Evolutionary conservation across 768 basidiomycete species (phyloP), one percentile per base, ranked within the genome.

Genomic region (Podaxis sp.): DNA sequence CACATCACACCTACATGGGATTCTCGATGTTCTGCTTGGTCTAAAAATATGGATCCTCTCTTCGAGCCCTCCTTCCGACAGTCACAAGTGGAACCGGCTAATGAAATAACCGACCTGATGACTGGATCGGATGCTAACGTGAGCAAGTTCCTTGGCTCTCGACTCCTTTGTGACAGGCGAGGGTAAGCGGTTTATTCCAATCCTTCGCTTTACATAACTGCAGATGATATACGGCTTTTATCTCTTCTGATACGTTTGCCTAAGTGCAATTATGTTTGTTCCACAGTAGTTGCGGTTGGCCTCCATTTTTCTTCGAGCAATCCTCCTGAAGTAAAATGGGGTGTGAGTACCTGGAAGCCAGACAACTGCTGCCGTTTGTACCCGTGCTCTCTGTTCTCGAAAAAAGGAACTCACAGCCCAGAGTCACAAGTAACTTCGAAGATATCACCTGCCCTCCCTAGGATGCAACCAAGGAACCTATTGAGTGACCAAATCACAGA

Each of bases 341-440:
- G 33, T 33, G 10, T 33, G 33, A 33, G 33, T 33, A 33, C 30
- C 24, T 2, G 8, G 49, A 50, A 50, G 24, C 13, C 24, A 22
- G 22, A 41, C 44, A 60, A 60, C 40, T 53, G 51, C 51, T 44
- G 38, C 51, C 59, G 51, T 28, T 33, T 10, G 12, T 15, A n/a
- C 28, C 33, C n/a, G 37, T 60, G 33, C 33, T 60, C 41, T 37
- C 30, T 41, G 40, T 28, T 17, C 24, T 44, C 28, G 38, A 20
- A 41, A 5, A 30, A 15, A 40, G 7, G 26, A 54, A 60, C 24
- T 17, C 38, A n/a, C 40, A 41, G 17, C 37, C 33, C n/a, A 38
- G 4, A 33, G 30, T 33, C n/a, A 40, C 20, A 26, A 26, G 37
- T 24, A 40, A 28, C 26, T 53, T 11, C 20, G 54, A 24, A 20